Percentiles rank a stretch among this genome's conserved stretches.
Evolutionary conservation across 169 alveolate species (phyloP).

Genomic region (Theileria annulata): DNA sequence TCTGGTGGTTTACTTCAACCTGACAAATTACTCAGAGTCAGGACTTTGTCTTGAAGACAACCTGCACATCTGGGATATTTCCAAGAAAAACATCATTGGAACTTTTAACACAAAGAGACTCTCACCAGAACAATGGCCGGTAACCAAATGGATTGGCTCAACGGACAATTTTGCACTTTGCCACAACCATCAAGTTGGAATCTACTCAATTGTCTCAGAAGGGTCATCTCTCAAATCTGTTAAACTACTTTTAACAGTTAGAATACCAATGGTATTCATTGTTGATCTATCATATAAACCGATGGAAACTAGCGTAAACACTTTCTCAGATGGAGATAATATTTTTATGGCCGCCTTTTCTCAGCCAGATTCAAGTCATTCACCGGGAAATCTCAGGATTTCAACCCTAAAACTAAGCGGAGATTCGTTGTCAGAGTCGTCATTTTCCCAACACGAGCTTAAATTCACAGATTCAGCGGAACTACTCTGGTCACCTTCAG

Average conservation of each 20-base stretch:
- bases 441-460: slow-evolving; percentile 46
- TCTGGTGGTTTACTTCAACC: slow-evolving; percentile 58
- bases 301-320: neutral
- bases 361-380: slow-evolving; percentile 37
- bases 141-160: slow-evolving; percentile 61
- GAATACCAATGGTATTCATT: slow-evolving; percentile 51
- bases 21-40: slow-evolving; percentile 49
- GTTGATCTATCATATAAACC: slow-evolving; percentile 39
- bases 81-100: slow-evolving; percentile 52
- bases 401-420: slow-evolving; percentile 24
- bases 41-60: slow-evolving; percentile 57
- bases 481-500: slow-evolving; percentile 67
- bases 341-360: slow-evolving; percentile 48
- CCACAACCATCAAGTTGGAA: slow-evolving; percentile 48
- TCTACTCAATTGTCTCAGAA: slow-evolving; percentile 52
- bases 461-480: slow-evolving; percentile 64
- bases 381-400: slow-evolving; percentile 52
- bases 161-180: slow-evolving; percentile 51
- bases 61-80: slow-evolving; percentile 67
- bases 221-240: slow-evolving; percentile 39
- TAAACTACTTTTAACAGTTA: slow-evolving; percentile 38
- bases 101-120: slow-evolving; percentile 55
- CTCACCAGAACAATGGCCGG: slow-evolving; percentile 69
- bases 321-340: neutral
- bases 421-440: slow-evolving; percentile 14